A percentile compares a stretch with the other conserved stretches of the same genome.
Conservation (phyloP, 257 asterid genomes). For the Fraxinus excelsior region DNA sequence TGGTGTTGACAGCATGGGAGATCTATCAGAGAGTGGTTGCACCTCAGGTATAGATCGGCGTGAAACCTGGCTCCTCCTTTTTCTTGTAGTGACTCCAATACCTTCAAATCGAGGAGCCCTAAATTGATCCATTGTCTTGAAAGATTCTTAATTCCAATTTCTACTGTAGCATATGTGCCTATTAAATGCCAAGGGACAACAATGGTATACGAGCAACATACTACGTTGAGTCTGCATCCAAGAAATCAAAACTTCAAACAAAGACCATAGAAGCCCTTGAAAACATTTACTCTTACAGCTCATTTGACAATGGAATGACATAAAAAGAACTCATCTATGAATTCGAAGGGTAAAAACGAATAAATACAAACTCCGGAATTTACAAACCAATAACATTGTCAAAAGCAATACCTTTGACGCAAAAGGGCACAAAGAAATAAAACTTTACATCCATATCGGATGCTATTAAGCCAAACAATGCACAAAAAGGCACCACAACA, state of each 20-base stretch:
- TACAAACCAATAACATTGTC: constrained; percentile 3
- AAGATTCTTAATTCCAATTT: constrained; percentile 6
- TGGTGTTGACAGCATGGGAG: constrained; percentile 57
- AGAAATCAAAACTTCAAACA: constrained; percentile 1
- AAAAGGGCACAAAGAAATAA: not conserved
- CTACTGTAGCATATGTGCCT: constrained; percentile 19
- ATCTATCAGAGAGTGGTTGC: constrained; percentile 48
- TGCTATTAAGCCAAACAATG: constrained; percentile 1
- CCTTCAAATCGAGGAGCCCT: constrained; percentile 51
- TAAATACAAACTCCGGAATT: not conserved
- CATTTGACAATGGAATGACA: not conserved
- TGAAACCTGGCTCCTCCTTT: constrained; percentile 72
- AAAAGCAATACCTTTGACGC: not conserved
- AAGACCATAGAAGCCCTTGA: constrained; percentile 9
- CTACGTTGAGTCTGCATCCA: constrained; percentile 12
- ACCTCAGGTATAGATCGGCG: constrained; percentile 78
- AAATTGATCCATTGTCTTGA: constrained; percentile 60
- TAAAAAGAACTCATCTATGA: not conserved
- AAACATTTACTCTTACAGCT: not conserved
- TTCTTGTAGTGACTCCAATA: constrained; percentile 48
- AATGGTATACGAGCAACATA: constrained; percentile 15
- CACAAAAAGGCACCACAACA: not conserved
- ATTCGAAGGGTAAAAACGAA: not conserved
- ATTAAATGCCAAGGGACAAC: constrained; percentile 6
- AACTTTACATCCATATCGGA: not conserved